phyloP scores from a whole-genome alignment of 495 filamentous ascomycete genomes.

The Poronia punctata region DNA sequence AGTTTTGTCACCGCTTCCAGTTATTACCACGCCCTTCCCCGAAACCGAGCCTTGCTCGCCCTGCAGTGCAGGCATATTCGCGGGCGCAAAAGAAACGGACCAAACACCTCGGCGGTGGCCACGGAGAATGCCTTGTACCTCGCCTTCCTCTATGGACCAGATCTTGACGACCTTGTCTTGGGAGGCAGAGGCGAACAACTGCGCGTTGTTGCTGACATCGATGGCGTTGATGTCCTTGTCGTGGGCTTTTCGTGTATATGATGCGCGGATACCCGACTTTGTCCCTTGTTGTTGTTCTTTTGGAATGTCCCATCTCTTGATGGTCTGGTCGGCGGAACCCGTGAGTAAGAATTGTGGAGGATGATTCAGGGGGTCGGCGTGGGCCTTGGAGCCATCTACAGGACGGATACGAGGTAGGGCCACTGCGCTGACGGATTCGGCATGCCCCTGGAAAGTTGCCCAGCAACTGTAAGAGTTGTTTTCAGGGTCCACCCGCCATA shows the following conservation, averaged over 20 bases:
- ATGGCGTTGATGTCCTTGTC: constrained; percentile 99
- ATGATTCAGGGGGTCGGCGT: constrained; percentile 60
- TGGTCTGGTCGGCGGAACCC: constrained; percentile 87
- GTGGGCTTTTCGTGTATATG: constrained; percentile 86
- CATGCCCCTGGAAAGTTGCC: constrained; percentile 79
- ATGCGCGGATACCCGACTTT: constrained; percentile 44
- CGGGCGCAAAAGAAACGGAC: constrained; percentile 83
- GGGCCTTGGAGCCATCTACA: constrained; percentile 54
- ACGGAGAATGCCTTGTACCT: constrained; percentile 77
- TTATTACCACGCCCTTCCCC: constrained; percentile 70
- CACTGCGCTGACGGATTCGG: constrained; percentile 91
- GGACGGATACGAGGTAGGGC: constrained; percentile 66
- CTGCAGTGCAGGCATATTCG: constrained; percentile 62
- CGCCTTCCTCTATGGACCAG: constrained; percentile 83
- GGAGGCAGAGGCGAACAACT: constrained; percentile 86
- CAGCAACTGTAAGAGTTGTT: constrained; percentile 69
- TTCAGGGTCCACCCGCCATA: constrained; percentile 82
- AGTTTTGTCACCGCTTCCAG: constrained; percentile 89
- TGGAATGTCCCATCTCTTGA: constrained; percentile 81
- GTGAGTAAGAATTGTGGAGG: constrained; percentile 81
- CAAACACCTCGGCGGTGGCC: constrained; percentile 93
- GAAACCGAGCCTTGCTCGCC: constrained; percentile 59
- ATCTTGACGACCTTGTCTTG: constrained; percentile 97
- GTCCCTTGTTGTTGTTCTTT: constrained; percentile 34
- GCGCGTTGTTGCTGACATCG: constrained; percentile 60